phyloP scores from a whole-genome alignment of 2,329 filamentous ascomycete genomes.

The Sclerotinia borealis region DNA sequence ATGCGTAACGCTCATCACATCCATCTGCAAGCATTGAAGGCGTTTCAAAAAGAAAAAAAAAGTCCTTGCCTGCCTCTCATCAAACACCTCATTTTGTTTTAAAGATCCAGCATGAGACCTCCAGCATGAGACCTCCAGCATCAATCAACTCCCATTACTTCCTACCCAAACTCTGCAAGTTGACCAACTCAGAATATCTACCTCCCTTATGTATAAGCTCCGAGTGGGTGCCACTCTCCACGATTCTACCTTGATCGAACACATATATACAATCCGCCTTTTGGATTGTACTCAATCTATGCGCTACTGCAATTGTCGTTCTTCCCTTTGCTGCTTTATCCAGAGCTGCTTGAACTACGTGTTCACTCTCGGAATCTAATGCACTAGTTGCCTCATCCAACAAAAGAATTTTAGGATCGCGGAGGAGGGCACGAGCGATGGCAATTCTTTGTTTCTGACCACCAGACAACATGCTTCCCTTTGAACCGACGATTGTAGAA shows the following conservation, averaged over 20 bases:
- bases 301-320: constrained; percentile 91
- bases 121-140: too few relatives aligned
- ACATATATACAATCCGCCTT: constrained; percentile 94
- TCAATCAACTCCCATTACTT: not conserved
- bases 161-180: constrained; percentile 68
- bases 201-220: constrained; percentile 66
- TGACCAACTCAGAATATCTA: constrained; percentile 72
- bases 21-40: not conserved
- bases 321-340: constrained; percentile 77
- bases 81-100: not conserved
- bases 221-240: constrained; percentile 75
- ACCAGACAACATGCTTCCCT: constrained; percentile 78
- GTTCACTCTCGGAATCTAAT: constrained; percentile 70
- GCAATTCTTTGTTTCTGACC: constrained; percentile 91
- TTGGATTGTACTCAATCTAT: constrained; percentile 86
- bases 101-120: too few relatives aligned
- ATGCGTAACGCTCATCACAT: not conserved
- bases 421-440: constrained; percentile 83
- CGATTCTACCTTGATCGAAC: constrained; percentile 83
- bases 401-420: constrained; percentile 82
- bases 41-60: not conserved
- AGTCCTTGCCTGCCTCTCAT: not conserved
- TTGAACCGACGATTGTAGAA: constrained; percentile 77
- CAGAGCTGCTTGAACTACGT: constrained; percentile 73
- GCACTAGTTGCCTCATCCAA: constrained; percentile 78